Evolutionary conservation across 2,329 filamentous ascomycete species (phyloP), one percentile per base, ranked within the genome.

Genomic region (Amylocarpus encephaloides): DNA sequence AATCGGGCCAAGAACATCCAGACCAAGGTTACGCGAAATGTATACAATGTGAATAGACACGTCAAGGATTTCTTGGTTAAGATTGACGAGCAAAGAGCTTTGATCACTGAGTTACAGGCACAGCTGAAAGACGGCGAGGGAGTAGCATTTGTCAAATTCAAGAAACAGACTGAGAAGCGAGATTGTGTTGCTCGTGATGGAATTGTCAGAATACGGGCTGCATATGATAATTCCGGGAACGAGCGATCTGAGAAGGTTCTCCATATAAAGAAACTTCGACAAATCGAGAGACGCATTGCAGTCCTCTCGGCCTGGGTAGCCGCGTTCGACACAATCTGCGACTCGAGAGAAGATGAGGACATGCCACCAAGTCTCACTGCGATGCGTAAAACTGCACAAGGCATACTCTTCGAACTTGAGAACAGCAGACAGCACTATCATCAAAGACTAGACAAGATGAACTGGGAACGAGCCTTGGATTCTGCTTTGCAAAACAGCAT

Each of bases 1-100:
- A 97, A 98, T 69, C 80, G 93, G 59, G 93, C 93, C 52, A 98
- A 98, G 79, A 98, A 98, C 64, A 98, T 98, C 66, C 94, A 97
- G 72, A 98, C 93, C 52, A 98, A 98, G 76, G 90, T 96, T 50
- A 96, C 93, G n/a, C 84, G 91, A 63, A 98, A 98, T 66, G 91
- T 97, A 19, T 98, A 94, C 73, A 98, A 98, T 67, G 93, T 98
- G 57, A 96, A 98, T 68, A 86, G 93, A 54, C 93, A 98, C 70
- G 93, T 98, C 64, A 98, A 98, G 73, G 93, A 98, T 70, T 98
- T 95, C 71, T 72, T 98, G 67, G 93, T 96, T 74, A 97, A 97
- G 77, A 98, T 98, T 62, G 92, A 98, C 65, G 93, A 98, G 71
- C 92, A 98, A 67, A 91, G 95, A 78, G 85, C 83, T n/a, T 71